phyloP scores from a whole-genome alignment of 2,329 filamentous ascomycete genomes.

The Cladosporium sp. region DNA sequence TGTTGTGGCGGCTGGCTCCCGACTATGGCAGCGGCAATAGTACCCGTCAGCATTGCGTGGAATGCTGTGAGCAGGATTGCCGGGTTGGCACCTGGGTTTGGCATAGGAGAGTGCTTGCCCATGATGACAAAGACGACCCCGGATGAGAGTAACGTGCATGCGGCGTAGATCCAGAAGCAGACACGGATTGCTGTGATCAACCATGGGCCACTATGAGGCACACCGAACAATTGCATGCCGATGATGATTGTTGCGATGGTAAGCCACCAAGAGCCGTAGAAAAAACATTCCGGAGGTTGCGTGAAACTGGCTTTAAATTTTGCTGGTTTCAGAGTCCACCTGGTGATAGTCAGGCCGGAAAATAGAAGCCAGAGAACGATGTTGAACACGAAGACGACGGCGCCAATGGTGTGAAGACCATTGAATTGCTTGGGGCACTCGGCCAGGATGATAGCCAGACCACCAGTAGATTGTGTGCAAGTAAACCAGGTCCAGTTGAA shows the following conservation, averaged over 20 bases:
- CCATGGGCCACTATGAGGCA: constrained; percentile 51
- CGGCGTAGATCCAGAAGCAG: constrained; percentile 67
- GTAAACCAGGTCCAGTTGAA: constrained; percentile 32
- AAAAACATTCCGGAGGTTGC: constrained; percentile 49
- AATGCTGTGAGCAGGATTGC: constrained; percentile 6
- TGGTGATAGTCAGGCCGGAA: constrained; percentile 33
- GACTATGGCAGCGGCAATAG: constrained; percentile 31
- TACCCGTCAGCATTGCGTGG: constrained; percentile 29
- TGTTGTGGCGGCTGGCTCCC: constrained; percentile 29
- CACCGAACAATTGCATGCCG: constrained; percentile 61
- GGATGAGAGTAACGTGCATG: constrained; percentile 16
- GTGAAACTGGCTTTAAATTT: constrained; percentile 44
- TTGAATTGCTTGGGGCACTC: constrained; percentile 43
- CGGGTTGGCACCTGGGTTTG: constrained; percentile 1
- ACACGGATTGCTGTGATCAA: constrained; percentile 58
- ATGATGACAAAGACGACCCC: constrained; percentile 4
- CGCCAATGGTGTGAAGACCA: constrained; percentile 50
- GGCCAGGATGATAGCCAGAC: constrained; percentile 42
- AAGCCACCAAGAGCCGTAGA: constrained; percentile 42
- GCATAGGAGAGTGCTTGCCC: neutral
- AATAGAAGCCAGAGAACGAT: constrained; percentile 40
- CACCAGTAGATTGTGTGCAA: constrained; percentile 46
- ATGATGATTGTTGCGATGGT: constrained; percentile 50
- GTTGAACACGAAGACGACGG: constrained; percentile 49
- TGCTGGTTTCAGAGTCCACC: constrained; percentile 44